Base-by-base conservation (phyloP, 2,329 filamentous ascomycete genomes). In the Clonostachys byssicola region DNA sequence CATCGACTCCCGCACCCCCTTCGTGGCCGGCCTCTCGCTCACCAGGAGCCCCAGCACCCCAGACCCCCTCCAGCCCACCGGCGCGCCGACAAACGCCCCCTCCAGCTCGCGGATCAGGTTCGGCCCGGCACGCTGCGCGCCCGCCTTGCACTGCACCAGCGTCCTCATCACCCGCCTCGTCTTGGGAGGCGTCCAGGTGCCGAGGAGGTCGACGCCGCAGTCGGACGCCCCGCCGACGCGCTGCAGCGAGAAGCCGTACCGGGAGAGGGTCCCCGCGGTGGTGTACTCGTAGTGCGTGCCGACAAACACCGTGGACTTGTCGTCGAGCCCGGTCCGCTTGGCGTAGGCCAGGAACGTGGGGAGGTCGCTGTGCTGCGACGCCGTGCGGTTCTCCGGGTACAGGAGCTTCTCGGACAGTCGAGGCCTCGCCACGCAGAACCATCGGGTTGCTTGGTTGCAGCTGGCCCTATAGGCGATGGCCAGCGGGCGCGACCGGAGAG, bases 231-330 rank as follows among this genome's bases (percentile, higher is more conserved):
- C 80, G 30, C 88, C 89, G 3, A 86, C 75, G 34, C 88, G 80
- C 42, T 71, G 71, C 34, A 92, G 73, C 18, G 69, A 65, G 67
- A 92, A 88, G 46, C 84, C 83, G 45, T 87, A 77, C 2, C 67
- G 65, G 4, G 74, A 57, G 0, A 92, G 74, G 1, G 78, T 67
- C 5, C 65, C 60, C 6, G 78, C 75, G 4, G 83, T 78, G 0
- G 73, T 81, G 68, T 92, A 92, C 64, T 94, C 89, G 68, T 88
- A 92, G 61, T 79, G 80, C 0, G 88, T 92, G 53, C 89, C 89
- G 40, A 83, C 71, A 60, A 83, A 92, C 41, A 82, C 74, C 1
- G 80, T 82, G 14, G 78, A 81, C 5, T 62, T 66, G 1, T 70
- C 63, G 52, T 80, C 73, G 18, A 90, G 71, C 1, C 74, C 71